These are phyloP conservation scores for Huntiella savannae DNA, from an alignment of 2,329 filamentous ascomycete genomes.

Conservation along the genomic window DNA sequence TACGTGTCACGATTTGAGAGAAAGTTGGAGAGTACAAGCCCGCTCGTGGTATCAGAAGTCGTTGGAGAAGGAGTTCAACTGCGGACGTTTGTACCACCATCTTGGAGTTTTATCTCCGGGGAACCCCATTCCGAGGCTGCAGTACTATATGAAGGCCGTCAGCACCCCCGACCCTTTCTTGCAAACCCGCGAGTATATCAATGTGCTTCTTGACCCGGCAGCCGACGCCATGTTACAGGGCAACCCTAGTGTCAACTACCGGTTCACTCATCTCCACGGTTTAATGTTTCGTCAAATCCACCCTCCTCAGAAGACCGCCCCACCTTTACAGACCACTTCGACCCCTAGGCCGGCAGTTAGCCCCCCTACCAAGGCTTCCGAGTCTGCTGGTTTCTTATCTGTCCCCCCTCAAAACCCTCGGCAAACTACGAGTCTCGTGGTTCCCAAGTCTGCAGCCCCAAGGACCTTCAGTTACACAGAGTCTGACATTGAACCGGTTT, in stretches of 20 bases:
- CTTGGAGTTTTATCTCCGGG: conserved; percentile 60
- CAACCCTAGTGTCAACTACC: no score
- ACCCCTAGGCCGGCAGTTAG: no score
- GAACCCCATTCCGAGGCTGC: conserved; percentile 50
- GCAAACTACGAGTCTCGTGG: neutral
- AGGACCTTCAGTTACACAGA: neutral
- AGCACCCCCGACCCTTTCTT: conserved; percentile 48
- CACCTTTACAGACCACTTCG: no score
- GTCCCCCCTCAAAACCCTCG: no score
- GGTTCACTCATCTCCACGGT: no score
- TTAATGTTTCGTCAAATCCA: no score
- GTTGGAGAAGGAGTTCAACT: conserved; percentile 53
- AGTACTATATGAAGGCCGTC: conserved; percentile 51
- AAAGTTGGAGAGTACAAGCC: conserved; percentile 66
- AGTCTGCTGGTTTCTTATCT: no score
- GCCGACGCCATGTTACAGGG: no score
- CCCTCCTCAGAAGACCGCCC: no score
- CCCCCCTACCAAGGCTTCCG: no score
- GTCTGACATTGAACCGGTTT: neutral
- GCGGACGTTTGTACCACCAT: conserved; percentile 74
- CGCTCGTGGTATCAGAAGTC: conserved; percentile 72
- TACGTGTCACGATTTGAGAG: conserved; percentile 51
- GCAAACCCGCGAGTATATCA: conserved; percentile 49
- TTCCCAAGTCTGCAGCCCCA: conserved; percentile 5
- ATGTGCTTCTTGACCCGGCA: conserved; percentile 47